Evolutionary conservation across 1,284 basidiomycete genomes (phyloP).

Genomic region (Malassezia psittaci): DNA sequence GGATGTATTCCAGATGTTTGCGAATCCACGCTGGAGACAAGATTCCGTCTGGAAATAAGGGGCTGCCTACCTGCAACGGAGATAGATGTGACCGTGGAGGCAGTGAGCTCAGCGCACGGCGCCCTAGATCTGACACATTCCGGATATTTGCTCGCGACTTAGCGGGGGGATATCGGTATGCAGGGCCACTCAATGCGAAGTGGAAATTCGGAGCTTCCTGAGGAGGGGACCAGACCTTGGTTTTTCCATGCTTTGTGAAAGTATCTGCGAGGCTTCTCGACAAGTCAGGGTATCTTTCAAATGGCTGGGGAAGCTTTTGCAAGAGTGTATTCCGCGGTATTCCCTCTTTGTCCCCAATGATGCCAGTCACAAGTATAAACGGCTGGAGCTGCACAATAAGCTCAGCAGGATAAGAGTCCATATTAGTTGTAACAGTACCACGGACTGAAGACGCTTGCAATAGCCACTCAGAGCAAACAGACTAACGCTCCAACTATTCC

Average conservation of each 20-base stretch:
- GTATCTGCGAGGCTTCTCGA: neutral
- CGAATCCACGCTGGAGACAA: slow-evolving; percentile 94
- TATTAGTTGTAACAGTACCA: neutral
- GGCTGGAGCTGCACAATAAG: slow-evolving; percentile 20
- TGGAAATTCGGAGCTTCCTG: neutral
- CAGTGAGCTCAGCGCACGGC: slow-evolving; percentile 22
- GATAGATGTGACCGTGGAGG: slow-evolving; percentile 70
- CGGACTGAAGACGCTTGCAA: neutral
- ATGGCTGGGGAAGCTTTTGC: neutral
- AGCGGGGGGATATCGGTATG: neutral
- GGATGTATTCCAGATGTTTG: slow-evolving; percentile 81
- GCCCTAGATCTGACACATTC: slow-evolving; percentile 5
- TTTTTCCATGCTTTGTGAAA: neutral
- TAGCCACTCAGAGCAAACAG: too few species aligned
- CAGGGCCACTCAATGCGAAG: neutral
- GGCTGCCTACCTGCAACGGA: slow-evolving; percentile 73
- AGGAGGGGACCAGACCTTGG: neutral
- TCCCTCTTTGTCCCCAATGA: slow-evolving; percentile 1
- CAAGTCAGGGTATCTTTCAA: neutral
- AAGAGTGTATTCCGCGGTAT: neutral
- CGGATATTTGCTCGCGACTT: neutral
- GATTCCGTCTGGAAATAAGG: slow-evolving; percentile 82
- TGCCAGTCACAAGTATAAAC: slow-evolving; percentile 18
- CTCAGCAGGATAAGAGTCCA: slow-evolving; percentile 23
- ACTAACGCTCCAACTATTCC: too few species aligned